These are phyloP conservation scores for Diaporthe australafricana DNA, from an alignment of 2,329 filamentous ascomycete genomes.

Conservation along the genomic window DNA sequence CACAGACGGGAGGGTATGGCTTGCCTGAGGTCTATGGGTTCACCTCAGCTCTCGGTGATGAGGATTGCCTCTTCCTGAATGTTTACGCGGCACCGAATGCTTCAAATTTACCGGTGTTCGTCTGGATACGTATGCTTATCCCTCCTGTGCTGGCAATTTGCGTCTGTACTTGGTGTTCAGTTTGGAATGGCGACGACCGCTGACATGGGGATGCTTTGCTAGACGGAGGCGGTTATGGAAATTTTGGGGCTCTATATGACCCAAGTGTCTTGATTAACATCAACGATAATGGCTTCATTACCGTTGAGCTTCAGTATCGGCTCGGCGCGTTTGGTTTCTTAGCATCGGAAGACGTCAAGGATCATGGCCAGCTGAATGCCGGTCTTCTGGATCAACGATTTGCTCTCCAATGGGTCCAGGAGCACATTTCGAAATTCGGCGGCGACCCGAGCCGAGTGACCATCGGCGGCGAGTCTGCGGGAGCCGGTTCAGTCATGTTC, in stretches of 20 bases:
- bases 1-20: conserved; percentile 45
- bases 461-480: conserved; percentile 46
- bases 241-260: conserved; percentile 15
- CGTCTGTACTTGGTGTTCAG: neutral
- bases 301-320: conserved; percentile 61
- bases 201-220: neutral
- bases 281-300: conserved; percentile 54
- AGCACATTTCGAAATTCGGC: conserved; percentile 49
- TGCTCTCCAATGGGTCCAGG: conserved; percentile 65
- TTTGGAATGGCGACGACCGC: neutral
- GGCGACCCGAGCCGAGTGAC: conserved; percentile 48
- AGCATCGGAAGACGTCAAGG: conserved; percentile 45
- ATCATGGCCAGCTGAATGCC: conserved; percentile 48
- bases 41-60: conserved; percentile 44
- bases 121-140: conserved; percentile 51
- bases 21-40: conserved; percentile 44
- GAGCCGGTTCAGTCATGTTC: conserved; percentile 41
- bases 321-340: conserved; percentile 61
- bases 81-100: conserved; percentile 58
- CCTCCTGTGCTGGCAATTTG: conserved; percentile 17
- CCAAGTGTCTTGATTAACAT: conserved; percentile 29
- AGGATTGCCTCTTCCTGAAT: conserved; percentile 64
- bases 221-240: conserved; percentile 38
- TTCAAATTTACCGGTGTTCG: conserved; percentile 56
- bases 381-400: conserved; percentile 49